These are phyloP conservation scores for Epichloe baconii DNA, from an alignment of 2,329 filamentous ascomycete species.

Conservation along the genomic window DNA sequence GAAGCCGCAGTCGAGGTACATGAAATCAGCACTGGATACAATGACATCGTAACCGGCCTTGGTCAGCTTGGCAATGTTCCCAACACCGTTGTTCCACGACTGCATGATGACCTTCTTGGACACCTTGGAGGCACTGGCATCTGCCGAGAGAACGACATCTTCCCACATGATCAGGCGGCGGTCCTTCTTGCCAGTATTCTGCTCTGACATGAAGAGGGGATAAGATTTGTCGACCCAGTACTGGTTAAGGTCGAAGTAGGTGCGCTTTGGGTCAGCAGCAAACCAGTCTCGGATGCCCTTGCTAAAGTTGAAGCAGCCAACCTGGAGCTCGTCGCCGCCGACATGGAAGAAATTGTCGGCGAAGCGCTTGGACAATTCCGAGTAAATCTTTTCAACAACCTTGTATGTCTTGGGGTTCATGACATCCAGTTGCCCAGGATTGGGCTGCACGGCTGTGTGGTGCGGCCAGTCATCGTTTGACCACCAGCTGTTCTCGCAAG, in stretches of 20 bases:
- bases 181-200: conserved; percentile 18
- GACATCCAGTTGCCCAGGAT: conserved; percentile 42
- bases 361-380: conserved; percentile 36
- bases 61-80: conserved; percentile 38
- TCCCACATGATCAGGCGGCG: conserved; percentile 46
- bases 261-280: conserved; percentile 26
- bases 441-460: conserved; percentile 41
- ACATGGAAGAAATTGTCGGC: conserved; percentile 41
- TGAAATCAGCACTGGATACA: conserved; percentile 40
- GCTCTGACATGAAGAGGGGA: conserved; percentile 30
- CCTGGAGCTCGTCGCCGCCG: conserved; percentile 42
- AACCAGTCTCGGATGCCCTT: conserved; percentile 35
- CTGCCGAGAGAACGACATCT: conserved; percentile 30
- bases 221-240: conserved; percentile 39
- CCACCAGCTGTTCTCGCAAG: conserved; percentile 46
- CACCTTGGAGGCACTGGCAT: conserved; percentile 30
- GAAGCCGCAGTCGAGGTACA: conserved; percentile 43
- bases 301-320: conserved; percentile 42
- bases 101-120: conserved; percentile 39
- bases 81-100: conserved; percentile 39
- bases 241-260: conserved; percentile 37
- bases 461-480: conserved; percentile 41
- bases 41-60: conserved; percentile 38
- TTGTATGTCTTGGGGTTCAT: conserved; percentile 42
- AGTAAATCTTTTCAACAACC: conserved; percentile 39